A percentile compares a stretch with the other conserved stretches of the same genome.
Evolutionary conservation across 768 basidiomycete species (phyloP).

Genomic region (Lentinula sp.): DNA sequence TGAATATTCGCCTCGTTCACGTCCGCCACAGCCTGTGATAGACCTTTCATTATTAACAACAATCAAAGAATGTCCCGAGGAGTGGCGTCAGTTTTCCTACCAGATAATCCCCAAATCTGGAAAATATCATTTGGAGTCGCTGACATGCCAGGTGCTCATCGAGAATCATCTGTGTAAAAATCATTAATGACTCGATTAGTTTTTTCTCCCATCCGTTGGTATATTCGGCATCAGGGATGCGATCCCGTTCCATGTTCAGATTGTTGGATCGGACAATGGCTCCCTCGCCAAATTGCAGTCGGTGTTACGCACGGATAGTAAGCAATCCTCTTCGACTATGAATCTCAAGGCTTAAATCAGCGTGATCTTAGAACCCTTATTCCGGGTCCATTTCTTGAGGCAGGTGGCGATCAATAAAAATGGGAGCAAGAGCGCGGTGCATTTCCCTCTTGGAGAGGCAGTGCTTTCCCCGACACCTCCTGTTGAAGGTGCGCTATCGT

Average conservation of each 20-base stretch:
- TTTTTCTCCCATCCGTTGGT: slow-evolving; percentile 3
- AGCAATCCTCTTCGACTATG: neutral
- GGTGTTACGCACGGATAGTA: neutral
- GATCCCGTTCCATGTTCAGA: slow-evolving; percentile 3
- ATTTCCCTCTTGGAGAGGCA: slow-evolving; percentile 3
- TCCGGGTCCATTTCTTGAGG: neutral
- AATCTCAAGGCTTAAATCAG: neutral
- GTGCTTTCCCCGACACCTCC: neutral
- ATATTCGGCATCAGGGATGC: neutral
- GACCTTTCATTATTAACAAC: neutral
- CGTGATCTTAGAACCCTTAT: neutral
- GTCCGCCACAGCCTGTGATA: neutral
- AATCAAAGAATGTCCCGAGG: slow-evolving; percentile 1
- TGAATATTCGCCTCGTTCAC: neutral
- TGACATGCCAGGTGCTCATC: slow-evolving; percentile 3
- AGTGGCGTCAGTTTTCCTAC: slow-evolving; percentile 1
- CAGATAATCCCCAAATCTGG: neutral
- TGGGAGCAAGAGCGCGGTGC: neutral
- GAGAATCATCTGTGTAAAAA: neutral
- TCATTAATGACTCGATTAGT: neutral
- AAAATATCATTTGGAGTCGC: neutral
- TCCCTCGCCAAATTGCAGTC: neutral
- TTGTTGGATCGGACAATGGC: neutral
- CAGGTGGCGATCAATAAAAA: neutral
- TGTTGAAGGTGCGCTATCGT: neutral